Evolutionary conservation across 495 filamentous ascomycete genomes (phyloP).

Genomic region (Poronia punctata): DNA sequence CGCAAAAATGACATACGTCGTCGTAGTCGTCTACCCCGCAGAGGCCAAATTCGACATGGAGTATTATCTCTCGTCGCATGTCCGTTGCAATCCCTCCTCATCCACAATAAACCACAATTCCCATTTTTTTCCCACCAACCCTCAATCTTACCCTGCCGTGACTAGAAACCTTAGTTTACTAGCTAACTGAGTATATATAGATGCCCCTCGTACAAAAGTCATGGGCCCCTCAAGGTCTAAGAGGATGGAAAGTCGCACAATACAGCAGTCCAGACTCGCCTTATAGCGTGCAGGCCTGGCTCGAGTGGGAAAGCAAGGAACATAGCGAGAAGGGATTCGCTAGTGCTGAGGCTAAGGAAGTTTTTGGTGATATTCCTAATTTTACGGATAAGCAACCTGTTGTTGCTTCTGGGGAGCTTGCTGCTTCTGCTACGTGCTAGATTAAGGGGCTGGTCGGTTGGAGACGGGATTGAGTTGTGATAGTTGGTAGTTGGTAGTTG

Average conservation of each 20-base stretch:
- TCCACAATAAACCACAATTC: background rate
- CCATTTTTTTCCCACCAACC: background rate
- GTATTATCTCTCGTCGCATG: constrained; percentile 17
- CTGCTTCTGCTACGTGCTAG: constrained; percentile 1
- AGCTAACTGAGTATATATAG: background rate
- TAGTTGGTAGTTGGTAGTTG: background rate
- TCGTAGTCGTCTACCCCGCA: constrained; percentile 9
- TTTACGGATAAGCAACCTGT: constrained; percentile 10
- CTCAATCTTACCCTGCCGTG: too few relatives aligned
- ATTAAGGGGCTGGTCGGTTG: background rate
- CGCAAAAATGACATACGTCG: constrained; percentile 3
- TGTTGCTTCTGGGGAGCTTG: background rate
- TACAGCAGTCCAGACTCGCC: constrained; percentile 11
- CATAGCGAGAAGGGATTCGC: constrained; percentile 2
- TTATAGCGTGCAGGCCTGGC: constrained; percentile 14
- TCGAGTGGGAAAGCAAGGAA: constrained; percentile 14
- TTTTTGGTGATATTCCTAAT: constrained; percentile 19
- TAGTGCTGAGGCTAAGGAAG: background rate
- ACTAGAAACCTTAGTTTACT: background rate
- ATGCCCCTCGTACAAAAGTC: constrained; percentile 20
- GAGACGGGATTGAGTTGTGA: background rate
- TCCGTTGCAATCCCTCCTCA: background rate
- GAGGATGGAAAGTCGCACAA: constrained; percentile 18
- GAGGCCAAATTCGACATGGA: constrained; percentile 19
- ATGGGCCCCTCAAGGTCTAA: constrained; percentile 15